A percentile compares a stretch with the other conserved stretches of the same genome.
Evolutionary conservation across 2,329 filamentous ascomycete species (phyloP).

Genomic region (Tolypocladium amazonense): DNA sequence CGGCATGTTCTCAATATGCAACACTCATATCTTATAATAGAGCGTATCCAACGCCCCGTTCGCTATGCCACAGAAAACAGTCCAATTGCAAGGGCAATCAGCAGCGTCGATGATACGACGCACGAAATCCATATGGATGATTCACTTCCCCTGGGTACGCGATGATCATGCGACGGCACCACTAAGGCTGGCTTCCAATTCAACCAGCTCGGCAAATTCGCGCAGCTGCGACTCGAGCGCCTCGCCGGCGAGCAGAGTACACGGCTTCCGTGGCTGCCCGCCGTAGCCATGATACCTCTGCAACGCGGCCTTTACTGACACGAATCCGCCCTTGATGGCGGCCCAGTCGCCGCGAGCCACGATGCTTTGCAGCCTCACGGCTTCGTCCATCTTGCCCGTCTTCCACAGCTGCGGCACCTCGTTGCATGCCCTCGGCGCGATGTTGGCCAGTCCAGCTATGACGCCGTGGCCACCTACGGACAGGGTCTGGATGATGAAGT

Average conservation of each 20-base stretch:
- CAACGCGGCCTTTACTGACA: conserved; percentile 57
- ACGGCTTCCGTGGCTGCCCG: conserved; percentile 45
- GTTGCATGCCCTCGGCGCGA: conserved; percentile 55
- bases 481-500: conserved; percentile 63
- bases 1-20: background rate
- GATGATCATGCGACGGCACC: background rate
- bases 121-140: background rate
- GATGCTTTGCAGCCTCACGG: conserved; percentile 50
- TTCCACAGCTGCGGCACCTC: conserved; percentile 49
- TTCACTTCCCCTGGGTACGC: background rate
- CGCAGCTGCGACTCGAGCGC: conserved; percentile 11
- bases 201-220: conserved; percentile 12
- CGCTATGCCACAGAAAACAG: background rate
- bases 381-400: conserved; percentile 46
- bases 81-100: background rate
- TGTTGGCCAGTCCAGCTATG: conserved; percentile 61
- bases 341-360: conserved; percentile 60
- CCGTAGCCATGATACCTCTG: conserved; percentile 55
- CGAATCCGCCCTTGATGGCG: conserved; percentile 57
- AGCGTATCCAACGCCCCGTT: background rate
- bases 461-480: conserved; percentile 61
- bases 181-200: conserved; percentile 20
- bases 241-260: conserved; percentile 14
- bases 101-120: background rate
- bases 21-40: background rate